phyloP scores from a whole-genome alignment of 495 filamentous ascomycete genomes.

The Daldinia loculata region DNA sequence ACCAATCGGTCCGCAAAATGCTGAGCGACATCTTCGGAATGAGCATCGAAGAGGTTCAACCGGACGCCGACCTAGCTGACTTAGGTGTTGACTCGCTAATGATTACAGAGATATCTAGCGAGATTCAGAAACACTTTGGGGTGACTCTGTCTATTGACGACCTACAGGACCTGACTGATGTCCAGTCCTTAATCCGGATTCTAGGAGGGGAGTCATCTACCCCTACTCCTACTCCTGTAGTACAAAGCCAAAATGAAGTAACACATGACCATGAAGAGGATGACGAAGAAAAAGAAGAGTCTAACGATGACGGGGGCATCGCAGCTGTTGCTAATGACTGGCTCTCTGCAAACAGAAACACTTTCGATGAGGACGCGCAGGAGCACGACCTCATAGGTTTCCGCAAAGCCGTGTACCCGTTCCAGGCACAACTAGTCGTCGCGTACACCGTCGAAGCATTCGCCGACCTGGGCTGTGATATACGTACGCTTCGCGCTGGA shows the following conservation, averaged over 20 bases:
- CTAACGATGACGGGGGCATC: slow-evolving; percentile 8
- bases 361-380: slow-evolving; percentile 10
- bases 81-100: slow-evolving; percentile 57
- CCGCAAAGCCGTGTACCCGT: slow-evolving; percentile 46
- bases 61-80: slow-evolving; percentile 37
- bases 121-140: slow-evolving; percentile 43
- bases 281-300: slow-evolving; percentile 5
- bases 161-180: slow-evolving; percentile 24
- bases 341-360: slow-evolving; percentile 14
- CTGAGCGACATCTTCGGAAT: slow-evolving; percentile 25
- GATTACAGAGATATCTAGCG: slow-evolving; percentile 51
- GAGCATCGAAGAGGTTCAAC: slow-evolving; percentile 19
- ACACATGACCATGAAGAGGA: background rate
- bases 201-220: slow-evolving; percentile 8
- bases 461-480: slow-evolving; percentile 43
- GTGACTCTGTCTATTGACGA: slow-evolving; percentile 21
- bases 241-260: background rate
- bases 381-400: slow-evolving; percentile 36
- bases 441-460: slow-evolving; percentile 56
- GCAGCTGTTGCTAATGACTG: slow-evolving; percentile 17
- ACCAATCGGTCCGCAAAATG: slow-evolving; percentile 18
- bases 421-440: slow-evolving; percentile 49
- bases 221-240: background rate
- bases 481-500: slow-evolving; percentile 41
- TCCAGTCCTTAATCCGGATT: slow-evolving; percentile 16